Conservation (phyloP, 75 land plant species). For the Gnetum montanum region DNA sequence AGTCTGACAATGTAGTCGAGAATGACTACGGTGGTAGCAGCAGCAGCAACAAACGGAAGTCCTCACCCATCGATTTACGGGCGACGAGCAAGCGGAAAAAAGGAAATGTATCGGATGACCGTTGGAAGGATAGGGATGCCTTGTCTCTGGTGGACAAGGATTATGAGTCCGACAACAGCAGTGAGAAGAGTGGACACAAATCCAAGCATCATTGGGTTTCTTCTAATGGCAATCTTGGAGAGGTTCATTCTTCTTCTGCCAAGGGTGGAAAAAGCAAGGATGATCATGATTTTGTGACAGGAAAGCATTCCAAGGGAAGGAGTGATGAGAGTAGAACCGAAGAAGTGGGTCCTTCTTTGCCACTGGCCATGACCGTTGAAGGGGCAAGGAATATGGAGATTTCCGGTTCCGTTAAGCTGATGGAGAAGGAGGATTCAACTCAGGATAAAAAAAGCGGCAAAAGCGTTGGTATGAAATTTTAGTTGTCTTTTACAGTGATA, state of each 20-base stretch:
- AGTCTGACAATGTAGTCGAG: too few species aligned
- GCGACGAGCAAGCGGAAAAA: neutral
- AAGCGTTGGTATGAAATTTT: too few species aligned
- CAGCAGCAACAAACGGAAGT: too few species aligned
- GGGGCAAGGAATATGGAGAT: neutral
- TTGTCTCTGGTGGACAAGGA: constrained; percentile 1
- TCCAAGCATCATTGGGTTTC: neutral
- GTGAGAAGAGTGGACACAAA: neutral
- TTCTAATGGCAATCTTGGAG: too few species aligned
- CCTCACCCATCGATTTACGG: neutral
- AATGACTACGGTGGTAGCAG: too few species aligned
- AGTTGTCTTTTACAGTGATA: too few species aligned
- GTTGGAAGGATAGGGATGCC: neutral
- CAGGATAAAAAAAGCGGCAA: too few species aligned
- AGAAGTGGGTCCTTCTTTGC: constrained; percentile 1
- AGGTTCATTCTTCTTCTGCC: too few species aligned
- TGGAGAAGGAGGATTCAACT: too few species aligned
- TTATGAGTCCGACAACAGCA: neutral
- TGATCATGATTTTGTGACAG: neutral
- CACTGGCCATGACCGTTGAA: neutral
- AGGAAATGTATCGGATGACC: neutral
- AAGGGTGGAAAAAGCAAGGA: neutral
- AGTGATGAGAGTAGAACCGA: neutral
- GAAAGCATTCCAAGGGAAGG: neutral
- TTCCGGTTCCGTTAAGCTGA: too few species aligned